A percentile compares a stretch with the other conserved stretches of the same genome.
Conservation (phyloP, 164 flowering plant genomes). For the Santalum album region DNA sequence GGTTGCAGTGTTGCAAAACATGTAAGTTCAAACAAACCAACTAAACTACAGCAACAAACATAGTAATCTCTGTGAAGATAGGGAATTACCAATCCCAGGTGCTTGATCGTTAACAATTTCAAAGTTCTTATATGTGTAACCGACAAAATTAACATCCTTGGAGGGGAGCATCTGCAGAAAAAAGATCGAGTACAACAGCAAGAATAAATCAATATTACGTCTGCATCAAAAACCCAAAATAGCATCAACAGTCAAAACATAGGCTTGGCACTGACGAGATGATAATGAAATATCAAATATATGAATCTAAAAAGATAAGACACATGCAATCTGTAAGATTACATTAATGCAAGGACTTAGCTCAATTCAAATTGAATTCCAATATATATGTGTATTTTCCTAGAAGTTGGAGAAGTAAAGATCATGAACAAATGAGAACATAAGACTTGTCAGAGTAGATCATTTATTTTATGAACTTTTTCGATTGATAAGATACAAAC, state of each 20-base stretch:
- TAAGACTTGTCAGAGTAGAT: no score
- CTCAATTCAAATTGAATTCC: background rate
- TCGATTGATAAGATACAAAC: no score
- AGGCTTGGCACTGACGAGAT: no score
- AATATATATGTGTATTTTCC: background rate
- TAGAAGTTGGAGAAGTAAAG: no score
- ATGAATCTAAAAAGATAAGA: no score
- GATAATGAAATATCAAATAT: no score
- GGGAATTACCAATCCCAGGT: slow-evolving; percentile 40
- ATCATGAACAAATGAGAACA: no score
- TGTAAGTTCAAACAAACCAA: background rate
- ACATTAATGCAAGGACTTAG: background rate
- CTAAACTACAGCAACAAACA: background rate
- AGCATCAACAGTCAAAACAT: background rate
- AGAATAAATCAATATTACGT: no score
- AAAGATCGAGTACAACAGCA: background rate
- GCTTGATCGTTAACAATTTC: slow-evolving; percentile 53
- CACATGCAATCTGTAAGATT: no score
- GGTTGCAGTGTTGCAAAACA: no score
- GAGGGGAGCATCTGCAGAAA: slow-evolving; percentile 57
- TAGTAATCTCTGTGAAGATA: background rate
- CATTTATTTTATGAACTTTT: no score
- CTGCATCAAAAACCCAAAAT: no score
- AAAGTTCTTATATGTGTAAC: slow-evolving; percentile 56
- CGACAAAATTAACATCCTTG: slow-evolving; percentile 56